Conservation (phyloP, 164 flowering plant species). For the Vitis amurensis region DNA sequence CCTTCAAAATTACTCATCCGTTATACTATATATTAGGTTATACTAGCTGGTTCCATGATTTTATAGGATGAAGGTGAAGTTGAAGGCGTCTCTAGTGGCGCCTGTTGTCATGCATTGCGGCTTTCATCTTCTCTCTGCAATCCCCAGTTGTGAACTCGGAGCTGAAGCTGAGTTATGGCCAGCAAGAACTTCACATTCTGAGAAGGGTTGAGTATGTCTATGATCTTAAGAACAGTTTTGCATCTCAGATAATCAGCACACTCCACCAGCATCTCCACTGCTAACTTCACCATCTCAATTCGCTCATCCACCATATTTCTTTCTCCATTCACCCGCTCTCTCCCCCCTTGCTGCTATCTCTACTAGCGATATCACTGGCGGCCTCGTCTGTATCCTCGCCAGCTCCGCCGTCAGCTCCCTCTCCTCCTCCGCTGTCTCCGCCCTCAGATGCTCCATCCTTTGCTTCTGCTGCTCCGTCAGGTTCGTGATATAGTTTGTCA, state of each 20-base stretch:
- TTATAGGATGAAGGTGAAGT: no score
- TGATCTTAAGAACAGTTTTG: neutral
- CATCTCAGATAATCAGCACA: constrained; percentile 18
- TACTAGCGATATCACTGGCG: constrained; percentile 8
- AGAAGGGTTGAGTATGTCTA: constrained; percentile 4
- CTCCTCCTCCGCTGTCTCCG: constrained; percentile 21
- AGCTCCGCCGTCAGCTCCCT: constrained; percentile 11
- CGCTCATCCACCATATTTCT: neutral
- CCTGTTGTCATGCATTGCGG: no score
- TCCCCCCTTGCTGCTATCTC: constrained; percentile 3
- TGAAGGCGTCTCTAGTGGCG: no score
- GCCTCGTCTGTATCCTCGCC: constrained; percentile 22
- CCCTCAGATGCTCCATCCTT: constrained; percentile 8
- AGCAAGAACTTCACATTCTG: no score
- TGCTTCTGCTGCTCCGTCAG: neutral
- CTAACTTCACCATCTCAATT: constrained; percentile 18
- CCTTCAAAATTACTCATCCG: no score
- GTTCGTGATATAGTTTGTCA: neutral
- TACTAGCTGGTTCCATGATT: no score
- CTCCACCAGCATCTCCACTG: constrained; percentile 19
- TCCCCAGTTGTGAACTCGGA: no score
- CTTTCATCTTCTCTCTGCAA: no score
- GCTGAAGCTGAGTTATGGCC: no score
- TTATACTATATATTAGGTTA: no score
- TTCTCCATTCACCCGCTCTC: constrained; percentile 5